Evolutionary conservation across 495 filamentous ascomycete genomes (phyloP), one percentile per base, ranked within the genome.

Genomic region (Tuber indicum): DNA sequence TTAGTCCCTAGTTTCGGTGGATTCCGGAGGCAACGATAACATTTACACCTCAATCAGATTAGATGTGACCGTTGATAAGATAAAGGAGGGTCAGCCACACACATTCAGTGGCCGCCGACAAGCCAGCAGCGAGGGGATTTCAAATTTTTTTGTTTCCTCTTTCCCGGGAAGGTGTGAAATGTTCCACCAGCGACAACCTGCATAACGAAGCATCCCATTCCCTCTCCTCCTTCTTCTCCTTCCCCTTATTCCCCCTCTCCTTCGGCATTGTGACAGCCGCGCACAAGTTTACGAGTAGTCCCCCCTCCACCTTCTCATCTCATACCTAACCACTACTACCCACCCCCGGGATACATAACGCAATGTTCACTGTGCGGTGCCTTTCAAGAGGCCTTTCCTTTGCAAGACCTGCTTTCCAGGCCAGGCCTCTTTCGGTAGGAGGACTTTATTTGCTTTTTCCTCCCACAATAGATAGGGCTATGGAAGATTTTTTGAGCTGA

Each of bases 311-410:
- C 87, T 80, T 85, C 85, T 76, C 84, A 86, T 80, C 86, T 86
- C 84, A 87, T 85, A 72, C 86, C 87, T 84, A 85, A 84, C 86
- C 86, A 84, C 86, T 86, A 83, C 88, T 88, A 80, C 87, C 83
- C 84, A 82, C 87, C 70, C 84, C 85, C 75, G 66, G 76, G 82
- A 85, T 66, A 86, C 84, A 75, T 84, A 86, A 76, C 86, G 86
- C 81, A 84, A 86, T 75, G 84, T 86, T 77, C 83, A 84, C 79
- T 75, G 79, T 74, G 78, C 82, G 81, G 78, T 87, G 76, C 85
- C 86, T 75, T 79, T 87, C 81, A 83, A 86, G 85, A 86, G 87
- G 83, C 83, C 85, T 83, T 76, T 81, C 80, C 71, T 78, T 73
- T 49, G 72, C 73, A 74, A 74, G 78, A 8, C 78, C 81, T 47